phyloP scores from a whole-genome alignment of 1,284 basidiomycete species.

The Athelia sp. region DNA sequence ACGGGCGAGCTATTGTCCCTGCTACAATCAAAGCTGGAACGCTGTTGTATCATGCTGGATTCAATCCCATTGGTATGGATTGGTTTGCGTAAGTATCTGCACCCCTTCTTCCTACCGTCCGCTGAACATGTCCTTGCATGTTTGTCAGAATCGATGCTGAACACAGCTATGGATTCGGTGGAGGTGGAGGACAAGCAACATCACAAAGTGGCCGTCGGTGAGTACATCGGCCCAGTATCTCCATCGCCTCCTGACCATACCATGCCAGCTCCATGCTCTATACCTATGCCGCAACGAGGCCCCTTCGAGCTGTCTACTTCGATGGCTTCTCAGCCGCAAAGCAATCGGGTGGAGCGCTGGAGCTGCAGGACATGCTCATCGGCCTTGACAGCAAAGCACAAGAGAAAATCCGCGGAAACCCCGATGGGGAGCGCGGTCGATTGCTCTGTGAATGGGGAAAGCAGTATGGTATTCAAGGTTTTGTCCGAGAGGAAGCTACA shows the following conservation, averaged over 20 bases:
- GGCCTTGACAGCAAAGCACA: not conserved
- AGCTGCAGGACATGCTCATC: not conserved
- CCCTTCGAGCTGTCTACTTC: conserved; percentile 1
- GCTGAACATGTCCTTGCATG: not conserved
- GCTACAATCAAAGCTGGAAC: not conserved
- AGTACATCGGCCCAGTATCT: not conserved
- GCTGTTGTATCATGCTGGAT: not conserved
- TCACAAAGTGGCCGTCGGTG: not conserved
- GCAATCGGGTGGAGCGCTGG: not conserved
- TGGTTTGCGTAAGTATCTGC: conserved; percentile 1
- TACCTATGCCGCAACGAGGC: not conserved
- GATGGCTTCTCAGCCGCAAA: conserved; percentile 1
- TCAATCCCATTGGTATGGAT: not conserved
- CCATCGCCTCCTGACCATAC: not conserved
- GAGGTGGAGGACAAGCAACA: not conserved
- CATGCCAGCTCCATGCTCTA: not conserved
- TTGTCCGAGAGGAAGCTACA: conserved; percentile 1
- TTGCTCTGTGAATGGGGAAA: conserved; percentile 1
- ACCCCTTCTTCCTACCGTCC: not conserved
- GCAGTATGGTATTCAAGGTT: conserved; percentile 1
- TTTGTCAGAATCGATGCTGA: conserved; percentile 1
- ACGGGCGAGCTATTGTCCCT: not conserved
- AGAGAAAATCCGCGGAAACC: not conserved
- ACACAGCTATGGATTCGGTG: not conserved
- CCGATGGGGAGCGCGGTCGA: not conserved